These are phyloP conservation scores for Thalia dealbata DNA, from an alignment of 176 grass and related monocot species.

Conservation along the genomic window DNA sequence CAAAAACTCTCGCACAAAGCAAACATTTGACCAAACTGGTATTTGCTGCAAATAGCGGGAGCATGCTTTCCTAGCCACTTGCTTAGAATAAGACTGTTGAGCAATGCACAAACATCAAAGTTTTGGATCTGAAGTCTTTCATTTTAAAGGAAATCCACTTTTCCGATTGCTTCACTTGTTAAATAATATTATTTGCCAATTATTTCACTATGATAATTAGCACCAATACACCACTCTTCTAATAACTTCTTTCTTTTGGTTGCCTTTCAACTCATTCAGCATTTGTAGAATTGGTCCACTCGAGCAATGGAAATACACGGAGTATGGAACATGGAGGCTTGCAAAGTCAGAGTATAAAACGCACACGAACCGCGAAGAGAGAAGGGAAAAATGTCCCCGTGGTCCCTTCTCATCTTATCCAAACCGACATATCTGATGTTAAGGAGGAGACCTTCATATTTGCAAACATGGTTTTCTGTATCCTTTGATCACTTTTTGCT, in stretches of 20 bases:
- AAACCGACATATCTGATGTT: conserved; percentile 68
- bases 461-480: conserved; percentile 86
- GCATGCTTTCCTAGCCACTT: not conserved
- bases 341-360: conserved; percentile 39
- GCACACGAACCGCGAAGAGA: conserved; percentile 42
- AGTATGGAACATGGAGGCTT: conserved; percentile 29
- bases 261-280: conserved; percentile 31
- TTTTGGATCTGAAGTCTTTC: not conserved
- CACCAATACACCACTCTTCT: not conserved
- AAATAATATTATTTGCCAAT: not conserved
- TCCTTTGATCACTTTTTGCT: conserved; percentile 37
- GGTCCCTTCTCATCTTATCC: conserved; percentile 78
- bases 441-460: conserved; percentile 79
- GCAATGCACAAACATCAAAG: not conserved
- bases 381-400: conserved; percentile 49
- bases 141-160: not conserved
- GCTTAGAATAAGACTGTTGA: not conserved
- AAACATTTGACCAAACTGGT: no score
- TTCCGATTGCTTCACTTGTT: not conserved
- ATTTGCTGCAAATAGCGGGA: not conserved
- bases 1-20: no score
- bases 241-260: not conserved
- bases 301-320: conserved; percentile 70
- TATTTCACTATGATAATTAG: not conserved
- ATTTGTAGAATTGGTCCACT: conserved; percentile 78